Evolutionary conservation across 2,329 filamentous ascomycete genomes (phyloP), one percentile per base, ranked within the genome.

Genomic region (Arthroderma sp.): DNA sequence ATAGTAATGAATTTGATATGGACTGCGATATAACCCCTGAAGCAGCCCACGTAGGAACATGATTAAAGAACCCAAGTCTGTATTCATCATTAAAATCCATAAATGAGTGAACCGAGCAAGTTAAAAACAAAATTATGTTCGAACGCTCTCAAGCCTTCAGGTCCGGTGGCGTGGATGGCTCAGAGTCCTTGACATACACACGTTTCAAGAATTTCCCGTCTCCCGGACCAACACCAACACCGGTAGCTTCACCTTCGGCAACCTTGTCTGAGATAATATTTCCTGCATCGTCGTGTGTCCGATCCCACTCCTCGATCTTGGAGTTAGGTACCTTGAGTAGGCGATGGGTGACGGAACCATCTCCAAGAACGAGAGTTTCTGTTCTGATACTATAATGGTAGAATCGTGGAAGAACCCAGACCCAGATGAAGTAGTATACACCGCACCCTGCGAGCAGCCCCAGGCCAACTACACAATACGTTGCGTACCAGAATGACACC

Each of bases 241-340:
- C 40, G 8, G 32, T 31, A 11, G 8, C 40, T n/a, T 29, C 29
- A 36, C 40, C 30, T 4, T 11, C 11, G 11, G 15, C 29, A 36
- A 22, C 6, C 6, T 31, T 42, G 10, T 29, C 10, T 6, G 10
- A 10, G n/a, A 15, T 33, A n/a, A 54, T 15, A 33, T 54, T 49
- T 5, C 62, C 61, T n/a, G 54, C 49, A 28, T 56, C 73, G 58
- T 80, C 77, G 52, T 81, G 77, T 5, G 66, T 64, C 1, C 60
- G 64, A 54, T 81, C 77, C 78, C 78, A 82, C n/a, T 55, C 57
- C 0, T 58, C 63, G 5, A 82, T 34, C 6, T 78, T 66, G 0
- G 53, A 57, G 1, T 69, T 52, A 0, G 74, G 73, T 1, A 82
- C 66, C 49, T 72, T 75, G 8, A 78, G 64, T 4, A 82, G 53